A percentile compares a stretch with the other conserved stretches of the same genome.
These are phyloP conservation scores for Sonneratia caseolaris DNA, from an alignment of 345 rosid genomes.

Conservation along the genomic window DNA sequence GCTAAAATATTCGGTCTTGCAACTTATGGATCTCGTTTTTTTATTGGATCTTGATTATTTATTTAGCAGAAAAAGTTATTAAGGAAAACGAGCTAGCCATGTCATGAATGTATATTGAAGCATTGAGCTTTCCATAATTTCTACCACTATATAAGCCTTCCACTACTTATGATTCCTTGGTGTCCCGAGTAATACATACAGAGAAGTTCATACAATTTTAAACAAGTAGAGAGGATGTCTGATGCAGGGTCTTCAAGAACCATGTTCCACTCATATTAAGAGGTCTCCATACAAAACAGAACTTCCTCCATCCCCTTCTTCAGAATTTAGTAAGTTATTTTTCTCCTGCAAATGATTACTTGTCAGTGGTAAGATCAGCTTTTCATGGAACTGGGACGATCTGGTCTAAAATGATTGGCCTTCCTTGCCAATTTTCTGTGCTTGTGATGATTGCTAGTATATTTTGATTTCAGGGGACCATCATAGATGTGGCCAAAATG, in stretches of 20 bases:
- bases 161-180: too few species aligned
- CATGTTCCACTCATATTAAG: conserved; percentile 48
- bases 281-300: conserved; percentile 29
- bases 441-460: background rate
- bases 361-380: too few species aligned
- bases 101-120: too few species aligned
- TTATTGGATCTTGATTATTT: too few species aligned
- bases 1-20: background rate
- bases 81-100: too few species aligned
- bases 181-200: background rate
- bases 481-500: conserved; percentile 60
- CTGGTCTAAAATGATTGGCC: too few species aligned
- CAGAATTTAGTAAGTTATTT: conserved; percentile 49
- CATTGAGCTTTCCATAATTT: too few species aligned
- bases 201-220: background rate
- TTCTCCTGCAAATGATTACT: background rate
- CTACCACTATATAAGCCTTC: too few species aligned
- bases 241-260: conserved; percentile 72
- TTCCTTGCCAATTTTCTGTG: too few species aligned
- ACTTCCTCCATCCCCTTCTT: conserved; percentile 39
- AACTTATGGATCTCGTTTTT: too few species aligned
- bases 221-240: conserved; percentile 7
- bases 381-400: too few species aligned
- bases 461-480: conserved; percentile 39
- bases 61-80: too few species aligned